A percentile compares a stretch with the other conserved stretches of the same genome.
These are phyloP conservation scores for Linnemannia elongata DNA, from an alignment of 192 early-diverging fungal genomes.

Conservation along the genomic window DNA sequence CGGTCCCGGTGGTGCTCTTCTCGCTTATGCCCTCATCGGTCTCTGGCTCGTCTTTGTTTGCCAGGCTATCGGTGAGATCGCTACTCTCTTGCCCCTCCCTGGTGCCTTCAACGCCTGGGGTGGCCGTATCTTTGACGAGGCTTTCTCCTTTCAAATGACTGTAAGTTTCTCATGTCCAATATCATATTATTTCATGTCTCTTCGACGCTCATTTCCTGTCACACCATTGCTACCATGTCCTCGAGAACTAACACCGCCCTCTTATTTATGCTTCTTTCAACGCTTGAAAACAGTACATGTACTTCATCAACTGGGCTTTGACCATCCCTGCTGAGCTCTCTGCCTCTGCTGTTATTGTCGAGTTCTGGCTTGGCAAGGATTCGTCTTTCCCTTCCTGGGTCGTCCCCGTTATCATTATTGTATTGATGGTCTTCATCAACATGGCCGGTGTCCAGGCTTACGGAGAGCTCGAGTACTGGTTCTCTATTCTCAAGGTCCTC, in stretches of 20 bases:
- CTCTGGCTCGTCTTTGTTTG: conserved; percentile 77
- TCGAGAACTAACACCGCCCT: background rate
- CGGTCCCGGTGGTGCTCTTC: conserved; percentile 80
- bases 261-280: background rate
- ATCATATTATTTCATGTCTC: no score
- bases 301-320: conserved; percentile 71
- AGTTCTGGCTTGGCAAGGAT: conserved; percentile 61
- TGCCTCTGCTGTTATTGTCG: conserved; percentile 82
- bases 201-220: no score
- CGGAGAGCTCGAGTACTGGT: conserved; percentile 86
- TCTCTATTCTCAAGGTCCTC: conserved; percentile 73
- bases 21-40: conserved; percentile 77
- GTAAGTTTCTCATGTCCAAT: background rate
- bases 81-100: conserved; percentile 83
- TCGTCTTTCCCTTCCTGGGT: conserved; percentile 36
- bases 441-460: conserved; percentile 75
- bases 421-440: conserved; percentile 76
- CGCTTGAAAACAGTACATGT: conserved; percentile 60
- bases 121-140: conserved; percentile 84
- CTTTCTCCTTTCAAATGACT: conserved; percentile 76
- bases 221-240: no score
- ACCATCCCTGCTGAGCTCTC: conserved; percentile 79
- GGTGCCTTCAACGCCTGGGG: conserved; percentile 86
- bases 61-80: conserved; percentile 87
- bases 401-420: conserved; percentile 60